phyloP scores from a whole-genome alignment of 1,139 yeast genomes.

The Pichia kudriavzevii region DNA sequence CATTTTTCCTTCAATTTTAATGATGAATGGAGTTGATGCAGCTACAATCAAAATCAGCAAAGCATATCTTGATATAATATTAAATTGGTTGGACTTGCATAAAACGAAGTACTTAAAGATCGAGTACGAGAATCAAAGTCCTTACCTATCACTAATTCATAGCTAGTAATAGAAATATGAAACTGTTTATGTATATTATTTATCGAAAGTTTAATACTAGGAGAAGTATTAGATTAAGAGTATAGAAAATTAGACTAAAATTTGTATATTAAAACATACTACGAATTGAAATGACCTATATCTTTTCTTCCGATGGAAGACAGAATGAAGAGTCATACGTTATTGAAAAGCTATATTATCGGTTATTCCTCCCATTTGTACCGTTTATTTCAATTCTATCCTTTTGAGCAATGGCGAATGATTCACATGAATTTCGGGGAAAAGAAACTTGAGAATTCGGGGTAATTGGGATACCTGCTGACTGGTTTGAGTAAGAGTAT shows the following conservation, averaged over 20 bases:
- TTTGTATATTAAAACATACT: no score
- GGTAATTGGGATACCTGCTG: no score
- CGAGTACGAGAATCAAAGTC: constrained; percentile 48
- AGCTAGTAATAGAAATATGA: constrained; percentile 6
- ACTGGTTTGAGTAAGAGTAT: no score
- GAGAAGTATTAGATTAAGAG: not conserved
- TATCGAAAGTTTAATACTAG: not conserved
- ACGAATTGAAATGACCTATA: no score
- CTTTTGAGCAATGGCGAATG: no score
- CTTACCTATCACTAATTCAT: constrained; percentile 27
- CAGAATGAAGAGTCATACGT: no score
- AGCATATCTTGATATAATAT: constrained; percentile 46
- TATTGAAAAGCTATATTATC: no score
- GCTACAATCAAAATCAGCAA: constrained; percentile 55
- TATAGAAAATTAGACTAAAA: not conserved
- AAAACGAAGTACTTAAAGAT: constrained; percentile 41
- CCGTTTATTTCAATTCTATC: no score
- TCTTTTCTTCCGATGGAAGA: no score
- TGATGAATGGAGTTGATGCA: constrained; percentile 75
- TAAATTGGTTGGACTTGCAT: constrained; percentile 40
- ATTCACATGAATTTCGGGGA: no score
- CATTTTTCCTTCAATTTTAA: constrained; percentile 70
- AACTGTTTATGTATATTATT: not conserved
- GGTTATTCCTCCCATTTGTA: no score
- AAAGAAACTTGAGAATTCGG: no score